phyloP scores from a whole-genome alignment of 2,329 filamentous ascomycete genomes.

The Helicocarpus griseus region DNA sequence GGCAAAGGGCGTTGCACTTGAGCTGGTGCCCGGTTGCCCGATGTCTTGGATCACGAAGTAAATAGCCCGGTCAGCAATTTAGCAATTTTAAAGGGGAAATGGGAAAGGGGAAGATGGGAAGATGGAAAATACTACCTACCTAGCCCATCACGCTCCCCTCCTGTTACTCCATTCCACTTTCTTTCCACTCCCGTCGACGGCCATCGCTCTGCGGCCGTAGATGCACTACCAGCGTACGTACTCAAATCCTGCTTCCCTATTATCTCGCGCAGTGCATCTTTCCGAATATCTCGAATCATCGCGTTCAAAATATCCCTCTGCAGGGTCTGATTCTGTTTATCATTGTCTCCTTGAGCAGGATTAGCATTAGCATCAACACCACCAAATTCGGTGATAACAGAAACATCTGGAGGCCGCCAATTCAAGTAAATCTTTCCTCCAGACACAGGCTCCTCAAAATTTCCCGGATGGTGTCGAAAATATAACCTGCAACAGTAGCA shows the following conservation, averaged over 20 bases:
- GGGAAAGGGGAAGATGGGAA: not conserved
- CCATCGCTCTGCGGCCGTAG: not conserved
- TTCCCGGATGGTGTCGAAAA: constrained; percentile 20
- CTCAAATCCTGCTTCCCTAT: not conserved
- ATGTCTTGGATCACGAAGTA: not conserved
- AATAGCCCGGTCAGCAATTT: not conserved
- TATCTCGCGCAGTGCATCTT: constrained; percentile 17
- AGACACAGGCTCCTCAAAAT: constrained; percentile 17
- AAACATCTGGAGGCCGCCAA: constrained; percentile 19
- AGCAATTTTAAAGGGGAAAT: not conserved
- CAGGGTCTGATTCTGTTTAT: constrained; percentile 10
- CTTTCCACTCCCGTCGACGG: not conserved
- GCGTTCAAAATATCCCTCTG: constrained; percentile 19
- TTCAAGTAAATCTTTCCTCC: constrained; percentile 22
- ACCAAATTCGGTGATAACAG: not conserved
- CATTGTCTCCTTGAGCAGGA: constrained; percentile 9
- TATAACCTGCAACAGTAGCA: constrained; percentile 40
- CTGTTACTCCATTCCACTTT: not conserved
- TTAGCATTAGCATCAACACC: not conserved
- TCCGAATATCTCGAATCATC: constrained; percentile 18
- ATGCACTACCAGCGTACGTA: not conserved
- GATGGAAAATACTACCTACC: too few species aligned
- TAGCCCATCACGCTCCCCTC: not conserved
- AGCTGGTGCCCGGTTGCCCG: not conserved
- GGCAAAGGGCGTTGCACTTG: not conserved